phyloP scores from a whole-genome alignment of 2,329 filamentous ascomycete species.

The Hypoxylon sp. region DNA sequence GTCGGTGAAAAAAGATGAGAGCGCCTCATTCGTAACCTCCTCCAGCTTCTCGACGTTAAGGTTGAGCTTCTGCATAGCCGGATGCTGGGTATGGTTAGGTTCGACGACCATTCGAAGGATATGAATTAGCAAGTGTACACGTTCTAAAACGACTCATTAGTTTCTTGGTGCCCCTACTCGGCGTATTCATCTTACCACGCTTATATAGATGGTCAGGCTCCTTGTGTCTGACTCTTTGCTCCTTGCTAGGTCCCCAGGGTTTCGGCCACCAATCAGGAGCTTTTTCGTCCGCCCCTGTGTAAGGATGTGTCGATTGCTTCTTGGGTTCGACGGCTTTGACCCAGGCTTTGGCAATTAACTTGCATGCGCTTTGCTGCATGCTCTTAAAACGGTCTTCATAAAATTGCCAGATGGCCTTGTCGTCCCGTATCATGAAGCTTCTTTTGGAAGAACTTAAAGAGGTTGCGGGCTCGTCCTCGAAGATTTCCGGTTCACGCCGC shows the following conservation, averaged over 20 bases:
- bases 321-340: slow-evolving; percentile 79
- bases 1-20: slow-evolving; percentile 67
- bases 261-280: slow-evolving; percentile 74
- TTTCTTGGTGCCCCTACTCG: slow-evolving; percentile 15
- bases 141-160: slow-evolving; percentile 54
- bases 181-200: slow-evolving; percentile 58
- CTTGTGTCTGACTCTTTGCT: slow-evolving; percentile 69
- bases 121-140: slow-evolving; percentile 66
- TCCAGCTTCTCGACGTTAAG: slow-evolving; percentile 66
- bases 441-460: slow-evolving; percentile 51
- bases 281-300: slow-evolving; percentile 70
- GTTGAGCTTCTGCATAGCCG: slow-evolving; percentile 60
- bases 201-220: slow-evolving; percentile 79
- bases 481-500: slow-evolving; percentile 50
- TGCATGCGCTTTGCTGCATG: slow-evolving; percentile 76
- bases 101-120: slow-evolving; percentile 66
- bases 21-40: slow-evolving; percentile 64
- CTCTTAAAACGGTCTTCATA: slow-evolving; percentile 70
- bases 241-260: slow-evolving; percentile 58
- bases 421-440: slow-evolving; percentile 62
- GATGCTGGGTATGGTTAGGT: slow-evolving; percentile 59
- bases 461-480: slow-evolving; percentile 53
- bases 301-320: slow-evolving; percentile 79
- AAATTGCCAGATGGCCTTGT: slow-evolving; percentile 64
- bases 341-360: slow-evolving; percentile 78